These are phyloP conservation scores for Lasiodiplodia theobromae DNA, from an alignment of 2,329 filamentous ascomycete genomes.

Conservation along the genomic window DNA sequence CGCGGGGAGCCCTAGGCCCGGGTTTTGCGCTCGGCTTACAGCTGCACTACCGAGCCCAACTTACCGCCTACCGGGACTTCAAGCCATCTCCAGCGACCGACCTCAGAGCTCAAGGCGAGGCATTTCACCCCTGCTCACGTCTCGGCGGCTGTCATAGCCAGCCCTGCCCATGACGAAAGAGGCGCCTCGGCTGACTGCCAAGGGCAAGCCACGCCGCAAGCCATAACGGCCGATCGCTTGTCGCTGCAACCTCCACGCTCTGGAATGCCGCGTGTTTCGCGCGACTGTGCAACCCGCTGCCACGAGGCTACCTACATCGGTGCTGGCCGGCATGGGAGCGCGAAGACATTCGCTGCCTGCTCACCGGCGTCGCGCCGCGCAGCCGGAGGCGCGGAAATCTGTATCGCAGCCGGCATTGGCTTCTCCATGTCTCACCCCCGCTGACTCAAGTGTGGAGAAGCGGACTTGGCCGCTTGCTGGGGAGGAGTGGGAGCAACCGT, in stretches of 20 bases:
- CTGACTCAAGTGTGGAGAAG: conserved; percentile 25
- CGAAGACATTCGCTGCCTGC: not conserved
- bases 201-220: conserved; percentile 25
- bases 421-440: conserved; percentile 9
- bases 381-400: conserved; percentile 4
- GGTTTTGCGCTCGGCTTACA: conserved; percentile 11
- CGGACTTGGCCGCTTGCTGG: conserved; percentile 10
- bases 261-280: conserved; percentile 25
- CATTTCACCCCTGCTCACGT: not conserved
- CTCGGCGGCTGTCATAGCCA: conserved; percentile 13
- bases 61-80: conserved; percentile 21
- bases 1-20: conserved; percentile 6
- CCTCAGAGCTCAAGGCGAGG: not conserved
- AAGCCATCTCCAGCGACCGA: not conserved
- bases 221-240: conserved; percentile 27
- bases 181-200: conserved; percentile 23
- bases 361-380: not conserved
- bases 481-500: conserved; percentile 6
- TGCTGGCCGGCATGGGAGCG: not conserved
- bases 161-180: conserved; percentile 20
- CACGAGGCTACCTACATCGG: conserved; percentile 3
- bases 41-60: conserved; percentile 10
- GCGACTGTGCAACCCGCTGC: conserved; percentile 18
- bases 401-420: conserved; percentile 9
- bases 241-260: conserved; percentile 21